Percentiles rank a stretch among this genome's conserved stretches.
Conservation (phyloP, 352 stramenopile species). For the Phytopythium cucurbitacearum region DNA sequence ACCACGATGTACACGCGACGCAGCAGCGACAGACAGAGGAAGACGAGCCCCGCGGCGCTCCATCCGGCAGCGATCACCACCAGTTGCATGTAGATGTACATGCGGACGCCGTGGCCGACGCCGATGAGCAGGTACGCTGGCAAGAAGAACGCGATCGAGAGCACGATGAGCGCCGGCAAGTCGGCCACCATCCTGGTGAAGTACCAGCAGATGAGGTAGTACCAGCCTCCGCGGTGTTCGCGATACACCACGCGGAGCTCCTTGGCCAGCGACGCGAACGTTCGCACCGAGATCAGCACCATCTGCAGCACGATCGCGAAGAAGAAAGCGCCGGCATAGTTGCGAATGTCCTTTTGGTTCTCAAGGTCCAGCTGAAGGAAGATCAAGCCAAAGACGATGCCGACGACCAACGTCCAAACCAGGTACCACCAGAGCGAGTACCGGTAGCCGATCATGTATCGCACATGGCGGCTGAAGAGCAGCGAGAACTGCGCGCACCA, state of each 20-base stretch:
- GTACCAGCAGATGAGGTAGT: slow-evolving; percentile 28
- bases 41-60: slow-evolving; percentile 24
- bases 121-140: slow-evolving; percentile 41
- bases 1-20: slow-evolving; percentile 22
- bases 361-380: slow-evolving; percentile 38
- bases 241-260: slow-evolving; percentile 23
- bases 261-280: slow-evolving; percentile 22
- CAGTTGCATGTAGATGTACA: slow-evolving; percentile 49
- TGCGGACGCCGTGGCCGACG: slow-evolving; percentile 28
- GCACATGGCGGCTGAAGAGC: slow-evolving; percentile 36
- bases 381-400: slow-evolving; percentile 36
- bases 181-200: slow-evolving; percentile 31
- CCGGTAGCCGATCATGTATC: slow-evolving; percentile 31
- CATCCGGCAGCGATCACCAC: slow-evolving; percentile 34
- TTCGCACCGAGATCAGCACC: slow-evolving; percentile 19
- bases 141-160: slow-evolving; percentile 36
- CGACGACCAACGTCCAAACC: slow-evolving; percentile 31
- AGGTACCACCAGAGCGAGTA: slow-evolving; percentile 31
- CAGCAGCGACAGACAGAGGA: slow-evolving; percentile 29
- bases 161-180: slow-evolving; percentile 26
- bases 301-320: slow-evolving; percentile 34
- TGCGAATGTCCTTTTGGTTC: slow-evolving; percentile 36
- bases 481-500: slow-evolving; percentile 31
- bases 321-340: slow-evolving; percentile 44
- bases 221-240: slow-evolving; percentile 22